Evolutionary conservation across 2,329 filamentous ascomycete species (phyloP), one percentile per base, ranked within the genome.

Genomic region (Epichloe aotearoae): DNA sequence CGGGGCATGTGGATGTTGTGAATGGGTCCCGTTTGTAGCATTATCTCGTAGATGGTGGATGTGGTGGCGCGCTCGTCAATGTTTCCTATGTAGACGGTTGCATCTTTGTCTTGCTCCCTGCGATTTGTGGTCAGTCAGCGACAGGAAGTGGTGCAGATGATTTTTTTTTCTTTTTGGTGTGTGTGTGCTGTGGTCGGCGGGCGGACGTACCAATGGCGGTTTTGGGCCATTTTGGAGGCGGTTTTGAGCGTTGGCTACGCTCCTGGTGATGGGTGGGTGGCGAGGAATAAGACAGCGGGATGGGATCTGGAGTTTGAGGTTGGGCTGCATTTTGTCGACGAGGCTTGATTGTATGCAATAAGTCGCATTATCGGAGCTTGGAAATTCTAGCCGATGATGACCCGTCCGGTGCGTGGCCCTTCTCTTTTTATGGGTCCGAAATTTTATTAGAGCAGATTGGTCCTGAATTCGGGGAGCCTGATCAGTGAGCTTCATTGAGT

Each of bases 1-100:
- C 96, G 95, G 51, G 93, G 93, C 64, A 98, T 83, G 71, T 98
- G 93, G 56, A 98, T 91, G 70, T 97, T 97, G 64, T 95, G 88
- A 61, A 98, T 94, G 60, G 91, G 90, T 50, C 93, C 93, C 66
- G 90, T 89, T 73, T 98, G 93, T 51, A 96, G 83, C 89, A 97
- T 97, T 62, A 98, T 78, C 74, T 98, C 93, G 84, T 93, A 96
- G 58, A 98, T 82, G 59, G 95, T 79, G 60, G 85, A 83, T 64
- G 95, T 88, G 45, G 84, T 85, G 57, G 93, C 87, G 67, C 93
- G 88, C 74, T 98, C 93, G 73, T 98, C 93, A 62, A 98, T 88
- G 68, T 97, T 97, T 65, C 93, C 93, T 59, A 97, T 88, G 69
- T 98, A 98, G 66, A 97, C 87, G 41, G 93, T 97, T 59, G 89